phyloP scores from a whole-genome alignment of 129 eudicot species.

The Helichrysum umbraculigerum region DNA sequence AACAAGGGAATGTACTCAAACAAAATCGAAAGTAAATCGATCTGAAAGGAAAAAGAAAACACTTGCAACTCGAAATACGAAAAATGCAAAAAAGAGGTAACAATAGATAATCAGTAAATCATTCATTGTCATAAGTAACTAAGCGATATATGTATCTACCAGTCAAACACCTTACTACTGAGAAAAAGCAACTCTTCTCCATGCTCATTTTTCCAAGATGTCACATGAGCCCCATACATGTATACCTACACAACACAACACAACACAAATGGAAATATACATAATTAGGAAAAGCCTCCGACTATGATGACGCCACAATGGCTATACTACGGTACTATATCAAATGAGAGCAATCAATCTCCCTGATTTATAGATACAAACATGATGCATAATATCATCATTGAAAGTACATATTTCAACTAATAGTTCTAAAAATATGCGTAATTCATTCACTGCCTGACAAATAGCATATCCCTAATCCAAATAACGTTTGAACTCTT shows the following conservation, averaged over 20 bases:
- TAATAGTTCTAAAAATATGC: neutral
- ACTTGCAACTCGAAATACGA: constrained; percentile 6
- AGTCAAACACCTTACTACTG: constrained; percentile 67
- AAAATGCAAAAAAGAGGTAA: neutral
- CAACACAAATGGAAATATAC: neutral
- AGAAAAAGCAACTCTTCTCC: constrained; percentile 87
- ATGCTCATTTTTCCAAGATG: constrained; percentile 85
- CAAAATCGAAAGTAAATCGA: neutral
- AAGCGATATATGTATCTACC: constrained; percentile 28
- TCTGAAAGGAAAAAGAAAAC: constrained; percentile 15
- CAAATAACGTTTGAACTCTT: neutral
- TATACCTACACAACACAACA: constrained; percentile 48
- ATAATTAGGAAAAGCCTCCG: neutral
- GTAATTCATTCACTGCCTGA: too few relatives aligned
- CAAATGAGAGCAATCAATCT: neutral
- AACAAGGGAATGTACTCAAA: neutral
- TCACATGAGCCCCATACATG: constrained; percentile 85
- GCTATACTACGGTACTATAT: neutral
- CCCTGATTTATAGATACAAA: neutral
- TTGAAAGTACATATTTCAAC: neutral
- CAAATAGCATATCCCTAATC: neutral
- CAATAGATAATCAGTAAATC: constrained; percentile 18
- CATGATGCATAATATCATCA: neutral
- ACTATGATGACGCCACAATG: neutral
- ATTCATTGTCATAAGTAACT: constrained; percentile 23